Base-by-base conservation (phyloP, 176 grass and related monocot genomes). In the Carex parvula region DNA sequence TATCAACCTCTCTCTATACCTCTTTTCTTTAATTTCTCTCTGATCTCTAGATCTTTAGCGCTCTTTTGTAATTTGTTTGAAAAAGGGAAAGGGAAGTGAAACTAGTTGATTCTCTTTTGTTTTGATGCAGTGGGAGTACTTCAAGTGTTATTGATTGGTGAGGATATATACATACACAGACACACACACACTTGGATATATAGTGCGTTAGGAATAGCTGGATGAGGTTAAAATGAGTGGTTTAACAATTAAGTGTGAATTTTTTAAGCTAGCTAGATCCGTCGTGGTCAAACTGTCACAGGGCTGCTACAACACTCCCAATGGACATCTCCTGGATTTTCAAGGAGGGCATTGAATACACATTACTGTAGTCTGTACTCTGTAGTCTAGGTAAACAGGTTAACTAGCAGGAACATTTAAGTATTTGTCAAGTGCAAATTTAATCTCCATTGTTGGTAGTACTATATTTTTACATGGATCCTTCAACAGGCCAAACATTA, bases 191-290 rank as follows among this genome's bases (percentile, higher is more conserved):
- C 30, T 24, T 42, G 53, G 41, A 46, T 39, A 39, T 39, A 39
- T 37, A 16, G 12, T 54, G 48, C 12, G 2, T 5, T 15, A 29
- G 46, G 72, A 52, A 75, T 52, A 77, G 50, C 72, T 77, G 72
- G 48, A 30, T 77, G 72, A 77, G 48, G 46, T 77, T 77, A 24
- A n/a, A n/a, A n/a, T n/a, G 72, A 77, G 72, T 77, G 12, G 48
- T 55, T 56, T 77, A 76, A 32, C 50, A 77, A 77, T 77, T 56
- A 56, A 77, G 56, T 77, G 22, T 57, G 3, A 24, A 9, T 39
- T 30, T 54, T 46, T 46, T 75, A 26, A 78, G 22, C 22, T n/a
- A n/a, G n/a, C n/a, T 18, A 78, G 73, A 78, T 78, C 14, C 13
- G 7, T 77, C 13, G 24, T 33, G 52, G 73, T 78, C 73, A 78